phyloP scores from a whole-genome alignment of 2,329 filamentous ascomycete species.

The Calonectria crousiana region DNA sequence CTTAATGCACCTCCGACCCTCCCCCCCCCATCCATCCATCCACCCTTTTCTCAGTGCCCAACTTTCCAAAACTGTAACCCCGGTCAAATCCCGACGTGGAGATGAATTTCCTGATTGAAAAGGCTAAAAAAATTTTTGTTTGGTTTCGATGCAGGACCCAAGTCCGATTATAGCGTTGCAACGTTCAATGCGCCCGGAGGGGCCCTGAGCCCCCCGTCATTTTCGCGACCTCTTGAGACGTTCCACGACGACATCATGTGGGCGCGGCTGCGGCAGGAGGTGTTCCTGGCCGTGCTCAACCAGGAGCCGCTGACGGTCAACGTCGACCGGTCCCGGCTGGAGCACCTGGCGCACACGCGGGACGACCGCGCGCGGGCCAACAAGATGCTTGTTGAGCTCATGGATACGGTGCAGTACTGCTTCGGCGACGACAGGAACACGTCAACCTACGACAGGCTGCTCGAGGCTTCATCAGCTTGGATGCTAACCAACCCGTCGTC shows the following conservation, averaged over 20 bases:
- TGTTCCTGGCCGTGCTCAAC: slow-evolving; percentile 36
- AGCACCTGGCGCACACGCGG: slow-evolving; percentile 8
- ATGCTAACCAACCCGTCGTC: slow-evolving; percentile 39
- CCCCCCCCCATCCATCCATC: background rate
- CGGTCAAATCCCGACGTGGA: background rate
- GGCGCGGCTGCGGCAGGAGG: slow-evolving; percentile 34
- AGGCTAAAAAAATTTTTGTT: background rate
- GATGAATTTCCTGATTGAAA: background rate
- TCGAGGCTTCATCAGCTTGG: slow-evolving; percentile 39
- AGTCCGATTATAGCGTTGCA: slow-evolving; percentile 10
- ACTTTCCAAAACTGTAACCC: background rate
- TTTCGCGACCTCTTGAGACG: slow-evolving; percentile 9
- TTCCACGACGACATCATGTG: slow-evolving; percentile 26
- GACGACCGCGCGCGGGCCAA: slow-evolving; percentile 38
- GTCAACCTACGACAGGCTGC: slow-evolving; percentile 33
- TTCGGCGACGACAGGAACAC: slow-evolving; percentile 37
- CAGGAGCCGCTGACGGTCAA: slow-evolving; percentile 28
- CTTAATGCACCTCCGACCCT: background rate
- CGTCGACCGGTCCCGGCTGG: background rate
- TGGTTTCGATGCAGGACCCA: background rate
- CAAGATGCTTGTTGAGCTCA: slow-evolving; percentile 39
- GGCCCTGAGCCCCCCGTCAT: background rate
- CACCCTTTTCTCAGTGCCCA: background rate
- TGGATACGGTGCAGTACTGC: slow-evolving; percentile 42
- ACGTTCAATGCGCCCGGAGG: background rate